Conservation (phyloP, 805 yeast genomes). For the Wickerhamiella shivajii region DNA sequence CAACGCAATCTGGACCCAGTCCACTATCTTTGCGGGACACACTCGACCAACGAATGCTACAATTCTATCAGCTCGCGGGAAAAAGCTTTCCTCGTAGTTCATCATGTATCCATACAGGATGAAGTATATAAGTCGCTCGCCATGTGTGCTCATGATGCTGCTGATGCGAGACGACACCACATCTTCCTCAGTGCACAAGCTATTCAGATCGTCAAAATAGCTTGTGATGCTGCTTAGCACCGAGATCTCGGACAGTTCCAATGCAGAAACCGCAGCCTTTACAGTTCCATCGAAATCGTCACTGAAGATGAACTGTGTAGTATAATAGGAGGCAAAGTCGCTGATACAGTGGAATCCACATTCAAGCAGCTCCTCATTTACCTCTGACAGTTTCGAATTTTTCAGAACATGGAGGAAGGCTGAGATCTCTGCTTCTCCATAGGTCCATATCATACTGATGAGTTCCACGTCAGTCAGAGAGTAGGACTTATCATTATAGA, state of each 20-base stretch:
- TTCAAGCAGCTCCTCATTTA: conserved; percentile 3
- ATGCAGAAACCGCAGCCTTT: conserved; percentile 20
- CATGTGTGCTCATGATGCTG: conserved; percentile 30
- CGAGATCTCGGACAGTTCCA: conserved; percentile 49
- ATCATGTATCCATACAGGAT: conserved; percentile 56
- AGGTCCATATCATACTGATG: conserved; percentile 18
- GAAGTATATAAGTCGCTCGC: conserved; percentile 39
- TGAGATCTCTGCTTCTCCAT: not conserved
- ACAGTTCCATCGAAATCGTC: conserved; percentile 4
- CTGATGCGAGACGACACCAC: conserved; percentile 24
- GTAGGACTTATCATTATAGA: conserved; percentile 11
- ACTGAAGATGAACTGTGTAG: conserved; percentile 11
- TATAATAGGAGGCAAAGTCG: conserved; percentile 12
- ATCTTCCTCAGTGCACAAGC: conserved; percentile 27
- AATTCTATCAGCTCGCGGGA: conserved; percentile 11
- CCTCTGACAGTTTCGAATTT: conserved; percentile 20
- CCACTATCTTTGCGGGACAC: conserved; percentile 29
- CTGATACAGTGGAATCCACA: conserved; percentile 16
- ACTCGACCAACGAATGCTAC: conserved; percentile 22
- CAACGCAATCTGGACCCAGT: conserved; percentile 50
- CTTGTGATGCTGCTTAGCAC: conserved; percentile 58
- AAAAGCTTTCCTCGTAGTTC: conserved; percentile 37
- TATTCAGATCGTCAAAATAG: conserved; percentile 60
- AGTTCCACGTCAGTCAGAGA: conserved; percentile 31
- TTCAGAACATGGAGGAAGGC: conserved; percentile 34